phyloP scores from a whole-genome alignment of 345 rosid species.

The Pugionium cornutum region DNA sequence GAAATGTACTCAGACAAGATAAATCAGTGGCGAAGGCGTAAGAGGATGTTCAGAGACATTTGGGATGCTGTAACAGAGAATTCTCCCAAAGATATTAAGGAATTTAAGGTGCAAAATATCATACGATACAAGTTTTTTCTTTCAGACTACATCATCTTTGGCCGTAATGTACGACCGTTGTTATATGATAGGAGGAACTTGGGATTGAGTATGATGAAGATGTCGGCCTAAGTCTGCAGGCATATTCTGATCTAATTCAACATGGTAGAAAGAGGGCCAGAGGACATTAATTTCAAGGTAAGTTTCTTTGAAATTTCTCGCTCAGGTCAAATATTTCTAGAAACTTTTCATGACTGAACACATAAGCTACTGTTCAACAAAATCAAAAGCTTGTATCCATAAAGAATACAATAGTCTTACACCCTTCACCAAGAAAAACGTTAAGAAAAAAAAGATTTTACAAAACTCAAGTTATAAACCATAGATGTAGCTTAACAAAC shows the following conservation, averaged over 20 bases:
- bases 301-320: constrained; percentile 17
- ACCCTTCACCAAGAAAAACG: constrained; percentile 8
- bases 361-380: constrained; percentile 19
- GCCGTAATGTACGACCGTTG: constrained; percentile 23
- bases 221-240: constrained; percentile 65
- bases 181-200: constrained; percentile 74
- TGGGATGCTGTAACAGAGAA: constrained; percentile 93
- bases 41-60: constrained; percentile 88
- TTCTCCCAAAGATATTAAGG: constrained; percentile 74
- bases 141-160: constrained; percentile 1
- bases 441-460: constrained; percentile 14
- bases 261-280: constrained; percentile 58
- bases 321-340: constrained; percentile 19
- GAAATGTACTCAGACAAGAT: constrained; percentile 59
- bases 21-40: constrained; percentile 86
- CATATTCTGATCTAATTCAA: constrained; percentile 57
- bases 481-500: background rate
- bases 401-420: constrained; percentile 20
- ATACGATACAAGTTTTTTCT: constrained; percentile 1
- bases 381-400: constrained; percentile 24
- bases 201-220: constrained; percentile 93
- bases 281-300: constrained; percentile 46
- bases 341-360: constrained; percentile 24
- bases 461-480: constrained; percentile 26
- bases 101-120: constrained; percentile 61